Percentiles rank a stretch among this genome's conserved stretches.
Conservation (phyloP, 805 yeast genomes). For the Nakazawaea ambrosiae region DNA sequence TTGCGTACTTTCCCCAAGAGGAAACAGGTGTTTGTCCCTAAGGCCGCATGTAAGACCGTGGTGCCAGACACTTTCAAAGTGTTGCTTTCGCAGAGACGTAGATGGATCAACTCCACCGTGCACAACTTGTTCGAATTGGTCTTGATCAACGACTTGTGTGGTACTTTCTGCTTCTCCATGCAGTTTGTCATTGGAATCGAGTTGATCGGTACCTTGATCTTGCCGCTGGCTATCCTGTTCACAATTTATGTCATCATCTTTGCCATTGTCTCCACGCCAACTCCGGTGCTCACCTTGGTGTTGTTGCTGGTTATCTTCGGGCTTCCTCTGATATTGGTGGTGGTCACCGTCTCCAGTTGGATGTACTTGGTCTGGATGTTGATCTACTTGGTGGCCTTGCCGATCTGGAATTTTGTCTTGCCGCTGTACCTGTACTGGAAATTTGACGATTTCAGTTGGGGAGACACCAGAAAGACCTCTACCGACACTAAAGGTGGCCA, state of each 20-base stretch:
- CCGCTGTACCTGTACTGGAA: slow-evolving; percentile 91
- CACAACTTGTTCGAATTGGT: slow-evolving; percentile 87
- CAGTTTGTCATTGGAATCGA: slow-evolving; percentile 84
- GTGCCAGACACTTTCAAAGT: slow-evolving; percentile 82
- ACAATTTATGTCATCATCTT: slow-evolving; percentile 71
- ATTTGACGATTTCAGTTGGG: slow-evolving; percentile 95
- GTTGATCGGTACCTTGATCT: slow-evolving; percentile 77
- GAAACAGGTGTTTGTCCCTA: slow-evolving; percentile 79
- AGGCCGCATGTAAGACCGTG: slow-evolving; percentile 86
- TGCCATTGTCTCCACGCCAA: slow-evolving; percentile 66
- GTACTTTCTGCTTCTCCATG: slow-evolving; percentile 93
- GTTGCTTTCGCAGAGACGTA: slow-evolving; percentile 84
- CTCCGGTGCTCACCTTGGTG: slow-evolving; percentile 71
- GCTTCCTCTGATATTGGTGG: slow-evolving; percentile 74
- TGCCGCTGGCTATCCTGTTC: slow-evolving; percentile 83
- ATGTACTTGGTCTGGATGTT: slow-evolving; percentile 74
- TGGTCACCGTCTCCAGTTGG: slow-evolving; percentile 70
- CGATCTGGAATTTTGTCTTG: slow-evolving; percentile 88
- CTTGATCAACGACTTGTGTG: slow-evolving; percentile 81
- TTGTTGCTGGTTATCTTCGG: slow-evolving; percentile 78
- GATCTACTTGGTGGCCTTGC: slow-evolving; percentile 71
- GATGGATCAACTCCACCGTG: slow-evolving; percentile 95
- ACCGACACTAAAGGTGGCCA: slow-evolving; percentile 65
- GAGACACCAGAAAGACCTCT: slow-evolving; percentile 80
- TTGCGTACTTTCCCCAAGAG: slow-evolving; percentile 84